Base-by-base conservation (phyloP, 2,329 filamentous ascomycete species). In the Mycosphaerella arachidis region DNA sequence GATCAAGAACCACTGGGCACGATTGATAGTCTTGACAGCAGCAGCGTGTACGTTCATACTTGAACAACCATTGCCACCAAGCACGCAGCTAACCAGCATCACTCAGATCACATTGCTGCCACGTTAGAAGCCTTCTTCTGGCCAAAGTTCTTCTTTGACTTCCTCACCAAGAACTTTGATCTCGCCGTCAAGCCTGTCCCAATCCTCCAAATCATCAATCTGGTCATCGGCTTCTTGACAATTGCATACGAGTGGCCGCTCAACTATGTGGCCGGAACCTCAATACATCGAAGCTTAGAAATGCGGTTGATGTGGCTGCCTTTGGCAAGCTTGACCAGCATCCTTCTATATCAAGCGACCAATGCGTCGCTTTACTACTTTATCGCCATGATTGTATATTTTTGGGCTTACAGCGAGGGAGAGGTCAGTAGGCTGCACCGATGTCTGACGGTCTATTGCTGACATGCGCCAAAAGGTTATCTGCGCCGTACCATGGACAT, bases 1-100 rank as follows among this genome's bases (percentile, higher is more conserved):
- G 74, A 97, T 99, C 81, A 99, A 99, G 84, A 97, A 97, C 81
- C 94, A 99, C 81, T 96, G 91, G 91, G 94, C 92, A 68, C 89
- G 94, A 63, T 87, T 99, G 71, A 94, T 99, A 73, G 84, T 96
- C 76, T 81, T 99, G 74, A 91, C 90, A 30, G 91, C 94, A 40
- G 88, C 91, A 68, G 76, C 81, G 59, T 92, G 89, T 92, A 85
- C 56, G 82, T 48, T 10, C 16, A 16, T 24, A 1, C 10, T 24
- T 20, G n/a, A 53, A 20, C 20, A 3, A 1, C 33, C n/a, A 20
- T 51, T 18, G 29, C 35, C 40, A 16, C 20, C 16, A 20, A 18
- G n/a, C 2, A 50, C 29, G 52, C 58, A 61, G 33, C 62, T 46
- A 20, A 27, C 33, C 8, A 48, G 43, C 31, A 71, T 96, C 8